Percentiles rank a stretch among this genome's conserved stretches.
These are phyloP conservation scores for Ustulina deusta DNA, from an alignment of 2,329 filamentous ascomycete species.

Conservation along the genomic window DNA sequence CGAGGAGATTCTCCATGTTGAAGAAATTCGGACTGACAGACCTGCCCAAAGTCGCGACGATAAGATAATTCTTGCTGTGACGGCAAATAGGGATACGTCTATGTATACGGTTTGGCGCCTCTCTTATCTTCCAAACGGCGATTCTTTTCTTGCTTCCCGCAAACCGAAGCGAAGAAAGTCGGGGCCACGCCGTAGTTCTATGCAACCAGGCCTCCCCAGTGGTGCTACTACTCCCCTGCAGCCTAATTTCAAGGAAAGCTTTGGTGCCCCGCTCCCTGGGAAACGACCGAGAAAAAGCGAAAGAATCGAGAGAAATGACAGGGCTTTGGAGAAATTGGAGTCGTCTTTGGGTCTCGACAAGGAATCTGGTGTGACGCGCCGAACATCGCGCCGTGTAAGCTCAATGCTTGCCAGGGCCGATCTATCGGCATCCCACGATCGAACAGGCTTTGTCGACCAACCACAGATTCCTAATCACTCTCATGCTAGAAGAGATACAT, in stretches of 20 bases:
- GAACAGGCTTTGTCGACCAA: conserved; percentile 81
- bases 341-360: conserved; percentile 78
- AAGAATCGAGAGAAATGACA: conserved; percentile 58
- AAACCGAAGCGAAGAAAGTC: conserved; percentile 61
- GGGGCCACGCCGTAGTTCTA: conserved; percentile 69
- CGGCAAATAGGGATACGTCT: conserved; percentile 80
- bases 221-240: conserved; percentile 83
- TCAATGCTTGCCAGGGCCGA: conserved; percentile 90
- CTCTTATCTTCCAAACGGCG: conserved; percentile 78
- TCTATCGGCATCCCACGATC: conserved; percentile 85
- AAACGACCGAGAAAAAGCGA: conserved; percentile 67
- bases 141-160: conserved; percentile 62
- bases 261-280: conserved; percentile 69
- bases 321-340: conserved; percentile 71
- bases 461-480: conserved; percentile 56
- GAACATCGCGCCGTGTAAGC: conserved; percentile 83
- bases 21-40: conserved; percentile 69
- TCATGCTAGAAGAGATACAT: conserved; percentile 74
- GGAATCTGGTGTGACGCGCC: conserved; percentile 63
- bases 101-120: conserved; percentile 88
- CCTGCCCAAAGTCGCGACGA: conserved; percentile 52
- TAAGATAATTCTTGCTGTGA: conserved; percentile 79
- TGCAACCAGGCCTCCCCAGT: conserved; percentile 76
- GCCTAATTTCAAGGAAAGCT: conserved; percentile 79
- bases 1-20: conserved; percentile 88